Evolutionary conservation across 768 basidiomycete genomes (phyloP).

Genomic region (Mycena belliarum): DNA sequence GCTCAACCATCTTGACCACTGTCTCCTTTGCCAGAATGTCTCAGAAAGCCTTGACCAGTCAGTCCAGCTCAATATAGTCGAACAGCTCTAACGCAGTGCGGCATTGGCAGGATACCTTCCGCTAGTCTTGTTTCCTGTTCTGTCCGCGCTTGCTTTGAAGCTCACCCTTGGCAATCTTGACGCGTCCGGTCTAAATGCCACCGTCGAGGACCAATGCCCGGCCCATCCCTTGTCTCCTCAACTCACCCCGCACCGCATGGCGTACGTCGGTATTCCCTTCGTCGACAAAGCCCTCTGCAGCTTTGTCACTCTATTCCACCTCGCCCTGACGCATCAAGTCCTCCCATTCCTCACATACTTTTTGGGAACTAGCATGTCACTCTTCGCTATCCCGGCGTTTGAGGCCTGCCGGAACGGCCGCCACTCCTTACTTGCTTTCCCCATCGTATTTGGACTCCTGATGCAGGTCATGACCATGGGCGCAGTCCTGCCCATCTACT

Average conservation of each 20-base stretch:
- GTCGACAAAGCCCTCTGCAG: slow-evolving; percentile 45
- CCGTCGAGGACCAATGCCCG: slow-evolving; percentile 34
- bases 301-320: slow-evolving; percentile 51
- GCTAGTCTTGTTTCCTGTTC: slow-evolving; percentile 38
- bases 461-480: slow-evolving; percentile 47
- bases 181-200: slow-evolving; percentile 29
- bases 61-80: not conserved
- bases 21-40: too few relatives aligned
- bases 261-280: slow-evolving; percentile 38
- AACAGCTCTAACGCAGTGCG: not conserved
- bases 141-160: slow-evolving; percentile 36
- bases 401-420: slow-evolving; percentile 45
- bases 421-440: slow-evolving; percentile 38
- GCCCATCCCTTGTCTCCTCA: slow-evolving; percentile 10
- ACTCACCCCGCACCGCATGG: slow-evolving; percentile 35
- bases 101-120: slow-evolving; percentile 24
- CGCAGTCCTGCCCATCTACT: slow-evolving; percentile 48
- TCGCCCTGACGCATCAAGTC: slow-evolving; percentile 33
- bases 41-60: not conserved
- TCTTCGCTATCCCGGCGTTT: slow-evolving; percentile 44
- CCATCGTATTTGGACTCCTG: slow-evolving; percentile 39
- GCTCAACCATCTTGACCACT: too few relatives aligned
- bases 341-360: slow-evolving; percentile 39
- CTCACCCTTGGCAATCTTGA: slow-evolving; percentile 37
- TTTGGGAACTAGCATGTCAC: slow-evolving; percentile 32